phyloP scores from a whole-genome alignment of 2,329 filamentous ascomycete genomes.

The Botrytis squamosa region DNA sequence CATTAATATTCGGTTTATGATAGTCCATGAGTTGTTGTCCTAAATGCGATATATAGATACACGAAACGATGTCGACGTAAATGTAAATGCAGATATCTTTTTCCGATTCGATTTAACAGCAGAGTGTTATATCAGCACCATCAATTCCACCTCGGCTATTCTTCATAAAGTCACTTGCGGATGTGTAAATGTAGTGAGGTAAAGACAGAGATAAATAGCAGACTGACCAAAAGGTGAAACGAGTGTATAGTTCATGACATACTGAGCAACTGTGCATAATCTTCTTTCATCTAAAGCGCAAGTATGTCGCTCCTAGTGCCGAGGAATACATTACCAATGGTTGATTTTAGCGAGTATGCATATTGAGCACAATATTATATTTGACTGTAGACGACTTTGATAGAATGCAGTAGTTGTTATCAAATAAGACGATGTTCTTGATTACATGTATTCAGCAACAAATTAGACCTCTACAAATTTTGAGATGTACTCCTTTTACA shows the following conservation, averaged over 20 bases:
- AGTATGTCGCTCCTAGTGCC: neutral
- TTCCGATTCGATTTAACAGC: rapidly evolving
- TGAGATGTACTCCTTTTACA: no score
- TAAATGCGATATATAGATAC: neutral
- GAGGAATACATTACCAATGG: neutral
- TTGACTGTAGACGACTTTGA: rapidly evolving
- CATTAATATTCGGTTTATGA: rapidly evolving
- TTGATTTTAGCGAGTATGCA: neutral
- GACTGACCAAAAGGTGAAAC: neutral
- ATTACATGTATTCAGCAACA: neutral
- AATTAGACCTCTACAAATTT: rapidly evolving
- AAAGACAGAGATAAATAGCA: rapidly evolving
- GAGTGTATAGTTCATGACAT: neutral
- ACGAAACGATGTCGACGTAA: neutral
- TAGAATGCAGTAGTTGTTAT: rapidly evolving
- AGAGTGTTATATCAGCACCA: rapidly evolving
- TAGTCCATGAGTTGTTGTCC: neutral
- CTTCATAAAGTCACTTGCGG: neutral
- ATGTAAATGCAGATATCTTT: rapidly evolving
- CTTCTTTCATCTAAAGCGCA: rapidly evolving
- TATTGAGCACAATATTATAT: neutral
- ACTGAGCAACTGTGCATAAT: neutral
- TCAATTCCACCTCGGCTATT: neutral
- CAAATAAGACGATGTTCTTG: rapidly evolving
- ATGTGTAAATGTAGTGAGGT: neutral